phyloP scores from a whole-genome alignment of 164 flowering plant genomes.

The Brasenia schreberi region DNA sequence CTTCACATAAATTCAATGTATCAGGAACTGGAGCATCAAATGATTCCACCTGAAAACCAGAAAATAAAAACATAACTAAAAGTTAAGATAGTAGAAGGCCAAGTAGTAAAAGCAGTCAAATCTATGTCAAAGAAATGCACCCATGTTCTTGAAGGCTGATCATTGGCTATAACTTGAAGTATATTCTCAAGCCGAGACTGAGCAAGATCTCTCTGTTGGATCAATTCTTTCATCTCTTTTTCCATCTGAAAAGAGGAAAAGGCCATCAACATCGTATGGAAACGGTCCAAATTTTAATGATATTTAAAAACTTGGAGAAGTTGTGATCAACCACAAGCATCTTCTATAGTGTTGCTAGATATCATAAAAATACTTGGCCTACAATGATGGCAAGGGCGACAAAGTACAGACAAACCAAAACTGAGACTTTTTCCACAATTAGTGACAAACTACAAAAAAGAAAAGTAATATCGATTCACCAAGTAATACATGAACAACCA shows the following conservation, averaged over 20 bases:
- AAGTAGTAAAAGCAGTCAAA: too few species aligned
- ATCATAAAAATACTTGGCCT: too few species aligned
- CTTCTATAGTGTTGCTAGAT: too few species aligned
- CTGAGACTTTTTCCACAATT: too few species aligned
- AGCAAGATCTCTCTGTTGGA: constrained; percentile 68
- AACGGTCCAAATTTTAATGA: too few species aligned
- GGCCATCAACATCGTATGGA: background rate
- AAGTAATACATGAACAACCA: too few species aligned
- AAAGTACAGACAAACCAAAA: too few species aligned
- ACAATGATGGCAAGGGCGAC: too few species aligned
- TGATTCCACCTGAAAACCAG: constrained; percentile 15
- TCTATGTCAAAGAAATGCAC: constrained; percentile 10
- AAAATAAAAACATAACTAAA: constrained; percentile 3
- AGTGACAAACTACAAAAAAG: too few species aligned
- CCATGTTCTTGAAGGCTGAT: constrained; percentile 29
- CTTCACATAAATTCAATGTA: constrained; percentile 14
- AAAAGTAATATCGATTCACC: too few species aligned
- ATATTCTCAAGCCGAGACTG: constrained; percentile 77
- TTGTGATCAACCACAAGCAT: too few species aligned
- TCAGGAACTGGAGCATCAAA: constrained; percentile 9
- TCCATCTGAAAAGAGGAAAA: constrained; percentile 51
- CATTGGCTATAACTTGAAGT: constrained; percentile 38
- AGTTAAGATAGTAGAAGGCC: background rate
- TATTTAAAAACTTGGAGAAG: too few species aligned
- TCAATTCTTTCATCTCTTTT: constrained; percentile 65